These are phyloP conservation scores for Zoysia matrella DNA, from an alignment of 202 grass and related monocot genomes.

Conservation along the genomic window DNA sequence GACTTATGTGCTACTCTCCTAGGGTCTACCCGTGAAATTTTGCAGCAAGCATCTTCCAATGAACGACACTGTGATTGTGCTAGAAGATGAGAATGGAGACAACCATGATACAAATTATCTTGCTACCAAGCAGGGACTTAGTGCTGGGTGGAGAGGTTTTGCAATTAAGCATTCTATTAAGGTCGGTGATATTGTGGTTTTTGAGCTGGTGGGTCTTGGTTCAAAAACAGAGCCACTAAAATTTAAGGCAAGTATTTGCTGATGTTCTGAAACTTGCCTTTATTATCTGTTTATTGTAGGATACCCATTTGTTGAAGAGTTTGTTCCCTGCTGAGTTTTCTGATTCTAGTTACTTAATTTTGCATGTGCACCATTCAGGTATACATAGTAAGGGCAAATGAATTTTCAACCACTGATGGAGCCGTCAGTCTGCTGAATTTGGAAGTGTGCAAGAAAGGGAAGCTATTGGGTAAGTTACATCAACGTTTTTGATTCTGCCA, in stretches of 20 bases:
- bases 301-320: conserved; percentile 31
- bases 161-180: conserved; percentile 55
- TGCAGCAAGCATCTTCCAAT: conserved; percentile 69
- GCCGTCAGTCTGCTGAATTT: neutral
- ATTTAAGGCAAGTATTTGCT: conserved; percentile 57
- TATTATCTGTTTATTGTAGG: conserved; percentile 5
- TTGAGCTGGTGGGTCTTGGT: conserved; percentile 44
- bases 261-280: conserved; percentile 2
- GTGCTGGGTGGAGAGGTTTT: conserved; percentile 72
- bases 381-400: conserved; percentile 39
- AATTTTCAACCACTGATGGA: conserved; percentile 36
- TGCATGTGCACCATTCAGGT: conserved; percentile 31
- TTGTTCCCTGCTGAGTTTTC: neutral
- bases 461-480: conserved; percentile 38
- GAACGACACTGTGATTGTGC: conserved; percentile 34
- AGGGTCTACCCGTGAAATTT: conserved; percentile 61
- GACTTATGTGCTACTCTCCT: neutral
- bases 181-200: conserved; percentile 59
- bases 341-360: neutral
- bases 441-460: conserved; percentile 27
- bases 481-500: neutral
- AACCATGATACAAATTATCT: conserved; percentile 44
- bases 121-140: conserved; percentile 59
- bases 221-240: conserved; percentile 19
- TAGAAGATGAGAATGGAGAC: conserved; percentile 60